Evolutionary conservation across 306 rosid species (phyloP).

Genomic region (Trichosanthes truncata): DNA sequence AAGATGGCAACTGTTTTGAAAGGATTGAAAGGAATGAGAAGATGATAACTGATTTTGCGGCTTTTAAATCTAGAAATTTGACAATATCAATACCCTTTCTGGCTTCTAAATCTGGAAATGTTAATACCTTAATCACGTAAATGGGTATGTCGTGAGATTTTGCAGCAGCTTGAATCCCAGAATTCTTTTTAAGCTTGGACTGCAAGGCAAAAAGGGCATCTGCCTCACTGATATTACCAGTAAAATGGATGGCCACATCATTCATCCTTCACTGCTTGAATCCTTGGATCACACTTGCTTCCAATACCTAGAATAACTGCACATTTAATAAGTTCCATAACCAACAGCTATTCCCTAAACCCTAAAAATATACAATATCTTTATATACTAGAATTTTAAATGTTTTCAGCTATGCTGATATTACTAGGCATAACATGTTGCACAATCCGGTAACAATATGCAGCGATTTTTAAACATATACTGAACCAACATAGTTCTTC

Average conservation of each 20-base stretch:
- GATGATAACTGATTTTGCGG: neutral
- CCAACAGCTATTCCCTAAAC: neutral
- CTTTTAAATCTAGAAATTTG: neutral
- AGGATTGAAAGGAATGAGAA: neutral
- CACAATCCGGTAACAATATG: neutral
- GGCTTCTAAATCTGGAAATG: neutral
- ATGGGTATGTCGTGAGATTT: constrained; percentile 67
- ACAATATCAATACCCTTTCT: neutral
- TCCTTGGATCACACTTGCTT: constrained; percentile 75
- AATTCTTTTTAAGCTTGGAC: constrained; percentile 80
- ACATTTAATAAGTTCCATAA: constrained; percentile 39
- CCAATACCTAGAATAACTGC: constrained; percentile 67
- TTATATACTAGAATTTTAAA: neutral
- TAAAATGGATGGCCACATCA: constrained; percentile 49
- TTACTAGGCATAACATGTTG: neutral
- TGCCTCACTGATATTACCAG: constrained; percentile 85
- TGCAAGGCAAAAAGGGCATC: constrained; percentile 84
- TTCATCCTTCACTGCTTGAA: constrained; percentile 61
- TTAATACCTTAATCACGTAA: constrained; percentile 64
- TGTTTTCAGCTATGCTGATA: neutral
- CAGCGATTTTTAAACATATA: neutral
- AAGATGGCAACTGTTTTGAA: neutral
- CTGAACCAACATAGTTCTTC: neutral
- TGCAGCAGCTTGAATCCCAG: constrained; percentile 85
- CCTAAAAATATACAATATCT: neutral